phyloP scores from a whole-genome alignment of 1,284 basidiomycete species.

The Leccinum subrobustum region DNA sequence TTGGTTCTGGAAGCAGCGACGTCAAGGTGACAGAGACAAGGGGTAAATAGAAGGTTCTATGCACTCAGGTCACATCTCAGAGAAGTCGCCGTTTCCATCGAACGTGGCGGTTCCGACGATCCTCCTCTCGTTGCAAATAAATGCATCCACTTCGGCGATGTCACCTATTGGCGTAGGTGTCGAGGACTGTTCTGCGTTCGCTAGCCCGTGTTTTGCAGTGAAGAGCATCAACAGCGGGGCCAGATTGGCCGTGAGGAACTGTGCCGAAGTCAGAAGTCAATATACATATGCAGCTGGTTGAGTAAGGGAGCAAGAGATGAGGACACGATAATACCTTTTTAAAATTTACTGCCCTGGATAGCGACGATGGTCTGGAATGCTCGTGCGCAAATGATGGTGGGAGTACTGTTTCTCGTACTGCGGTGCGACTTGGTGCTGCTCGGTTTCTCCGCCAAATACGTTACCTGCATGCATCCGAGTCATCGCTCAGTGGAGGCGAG shows the following conservation, averaged over 20 bases:
- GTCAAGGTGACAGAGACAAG: slow-evolving; percentile 15
- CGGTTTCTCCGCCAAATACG: too few relatives aligned
- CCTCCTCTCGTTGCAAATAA: slow-evolving; percentile 83
- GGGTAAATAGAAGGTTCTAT: slow-evolving; percentile 48
- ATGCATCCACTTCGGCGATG: slow-evolving; percentile 82
- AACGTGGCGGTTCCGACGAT: slow-evolving; percentile 23
- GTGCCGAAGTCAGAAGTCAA: slow-evolving; percentile 24
- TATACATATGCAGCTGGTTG: slow-evolving; percentile 43
- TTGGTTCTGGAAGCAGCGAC: slow-evolving; percentile 31
- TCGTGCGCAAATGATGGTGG: too few relatives aligned
- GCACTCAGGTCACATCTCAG: slow-evolving; percentile 77
- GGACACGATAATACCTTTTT: neutral
- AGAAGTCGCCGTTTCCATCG: slow-evolving; percentile 40
- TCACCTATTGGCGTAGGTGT: slow-evolving; percentile 99
- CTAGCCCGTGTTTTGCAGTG: slow-evolving; percentile 57
- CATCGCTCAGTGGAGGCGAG: neutral
- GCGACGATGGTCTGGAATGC: too few relatives aligned
- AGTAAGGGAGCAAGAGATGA: neutral
- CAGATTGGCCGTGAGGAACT: too few relatives aligned
- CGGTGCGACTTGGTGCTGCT: too few relatives aligned
- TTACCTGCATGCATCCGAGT: too few relatives aligned
- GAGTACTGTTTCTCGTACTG: too few relatives aligned
- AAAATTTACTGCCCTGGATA: too few relatives aligned
- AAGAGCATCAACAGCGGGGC: too few relatives aligned
- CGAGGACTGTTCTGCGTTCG: slow-evolving; percentile 95